Evolutionary conservation across 2,329 filamentous ascomycete genomes (phyloP).

Genomic region (Plectosphaerella cucumerina): DNA sequence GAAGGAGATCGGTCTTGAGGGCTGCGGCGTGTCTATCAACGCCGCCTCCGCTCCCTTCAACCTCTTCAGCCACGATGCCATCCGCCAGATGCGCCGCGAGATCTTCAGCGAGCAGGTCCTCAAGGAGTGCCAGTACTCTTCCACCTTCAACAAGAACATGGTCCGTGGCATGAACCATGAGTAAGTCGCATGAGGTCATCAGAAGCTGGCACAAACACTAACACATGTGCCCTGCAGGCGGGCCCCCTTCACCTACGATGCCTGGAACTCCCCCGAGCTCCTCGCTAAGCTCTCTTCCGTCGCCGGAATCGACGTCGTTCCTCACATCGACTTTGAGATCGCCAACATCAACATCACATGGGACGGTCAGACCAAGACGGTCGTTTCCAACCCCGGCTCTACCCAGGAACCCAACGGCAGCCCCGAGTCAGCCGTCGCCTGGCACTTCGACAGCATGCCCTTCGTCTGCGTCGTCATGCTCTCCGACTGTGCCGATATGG

Average conservation of each 20-base stretch:
- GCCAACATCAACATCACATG: slow-evolving; percentile 45
- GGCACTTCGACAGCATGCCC: slow-evolving; percentile 63
- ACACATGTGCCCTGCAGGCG: background rate
- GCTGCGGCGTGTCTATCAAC: slow-evolving; percentile 54
- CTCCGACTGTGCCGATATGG: slow-evolving; percentile 57
- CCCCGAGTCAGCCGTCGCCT: slow-evolving; percentile 52
- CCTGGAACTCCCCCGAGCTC: slow-evolving; percentile 37
- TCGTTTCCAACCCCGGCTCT: slow-evolving; percentile 40
- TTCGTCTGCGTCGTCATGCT: slow-evolving; percentile 70
- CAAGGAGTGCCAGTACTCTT: slow-evolving; percentile 51
- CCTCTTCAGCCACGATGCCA: slow-evolving; percentile 57
- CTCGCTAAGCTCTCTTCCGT: slow-evolving; percentile 44
- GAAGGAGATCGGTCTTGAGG: slow-evolving; percentile 56
- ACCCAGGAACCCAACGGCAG: slow-evolving; percentile 40
- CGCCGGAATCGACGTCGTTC: slow-evolving; percentile 50
- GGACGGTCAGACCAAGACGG: background rate
- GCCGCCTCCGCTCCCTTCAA: slow-evolving; percentile 63
- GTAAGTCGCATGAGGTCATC: slow-evolving; percentile 34
- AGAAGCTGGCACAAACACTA: background rate
- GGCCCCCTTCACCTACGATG: slow-evolving; percentile 32
- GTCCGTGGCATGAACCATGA: slow-evolving; percentile 39
- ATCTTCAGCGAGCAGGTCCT: slow-evolving; percentile 55
- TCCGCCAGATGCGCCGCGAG: slow-evolving; percentile 58
- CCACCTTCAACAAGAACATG: slow-evolving; percentile 45
- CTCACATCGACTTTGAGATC: slow-evolving; percentile 51